phyloP scores from a whole-genome alignment of 495 filamentous ascomycete species.

The Hyphodiscus hymeniophilus region DNA sequence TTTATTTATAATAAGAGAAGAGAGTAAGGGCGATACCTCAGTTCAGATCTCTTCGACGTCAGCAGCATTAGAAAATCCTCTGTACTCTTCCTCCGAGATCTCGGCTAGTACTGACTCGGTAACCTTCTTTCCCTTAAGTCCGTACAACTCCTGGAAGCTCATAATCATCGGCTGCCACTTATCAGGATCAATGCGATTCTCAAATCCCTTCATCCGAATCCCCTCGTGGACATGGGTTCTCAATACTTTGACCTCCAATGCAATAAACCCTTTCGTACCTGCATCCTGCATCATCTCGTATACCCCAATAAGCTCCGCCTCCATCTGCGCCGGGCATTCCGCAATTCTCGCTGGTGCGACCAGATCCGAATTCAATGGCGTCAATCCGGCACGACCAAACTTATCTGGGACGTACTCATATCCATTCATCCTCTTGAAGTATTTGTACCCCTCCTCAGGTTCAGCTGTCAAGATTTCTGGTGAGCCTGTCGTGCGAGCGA shows the following conservation, averaged over 20 bases:
- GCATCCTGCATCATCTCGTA: slow-evolving; percentile 28
- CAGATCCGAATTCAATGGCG: slow-evolving; percentile 27
- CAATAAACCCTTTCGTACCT: slow-evolving; percentile 20
- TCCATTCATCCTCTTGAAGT: slow-evolving; percentile 24
- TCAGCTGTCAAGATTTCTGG: slow-evolving; percentile 24
- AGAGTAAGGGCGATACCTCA: no score
- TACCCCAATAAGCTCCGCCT: slow-evolving; percentile 28
- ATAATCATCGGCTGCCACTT: slow-evolving; percentile 35
- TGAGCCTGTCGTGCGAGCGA: slow-evolving; percentile 34
- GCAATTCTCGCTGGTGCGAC: slow-evolving; percentile 25
- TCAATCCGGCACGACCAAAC: slow-evolving; percentile 28
- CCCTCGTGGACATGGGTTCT: slow-evolving; percentile 22
- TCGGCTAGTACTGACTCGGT: slow-evolving; percentile 22
- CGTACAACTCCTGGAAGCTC: slow-evolving; percentile 35
- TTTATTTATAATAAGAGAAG: no score
- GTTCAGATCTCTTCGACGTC: slow-evolving; percentile 11
- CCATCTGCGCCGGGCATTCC: slow-evolving; percentile 37
- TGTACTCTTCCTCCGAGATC: slow-evolving; percentile 32
- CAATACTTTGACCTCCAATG: slow-evolving; percentile 28
- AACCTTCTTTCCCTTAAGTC: slow-evolving; percentile 24
- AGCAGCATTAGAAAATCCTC: slow-evolving; percentile 24
- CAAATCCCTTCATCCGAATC: slow-evolving; percentile 27
- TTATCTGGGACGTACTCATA: slow-evolving; percentile 26
- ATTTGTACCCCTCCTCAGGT: slow-evolving; percentile 24
- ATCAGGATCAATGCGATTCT: slow-evolving; percentile 35